These are phyloP conservation scores for Zopfia rhizophila DNA, from an alignment of 2,329 filamentous ascomycete species.

Conservation along the genomic window DNA sequence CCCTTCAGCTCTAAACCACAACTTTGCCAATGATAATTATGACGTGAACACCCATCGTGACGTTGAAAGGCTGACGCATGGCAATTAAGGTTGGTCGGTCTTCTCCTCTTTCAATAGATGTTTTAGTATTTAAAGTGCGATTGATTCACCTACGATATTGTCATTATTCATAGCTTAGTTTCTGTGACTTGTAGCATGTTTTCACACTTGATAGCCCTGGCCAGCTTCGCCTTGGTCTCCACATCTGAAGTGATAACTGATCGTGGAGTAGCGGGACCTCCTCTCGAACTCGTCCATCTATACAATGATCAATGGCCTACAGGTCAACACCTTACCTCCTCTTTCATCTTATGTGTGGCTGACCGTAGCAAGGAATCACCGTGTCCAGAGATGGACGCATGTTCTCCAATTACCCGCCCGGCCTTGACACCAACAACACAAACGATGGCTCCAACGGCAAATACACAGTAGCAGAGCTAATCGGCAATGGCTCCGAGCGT, in stretches of 20 bases:
- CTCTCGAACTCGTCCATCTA: slow-evolving; percentile 61
- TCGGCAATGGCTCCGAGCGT: slow-evolving; percentile 54
- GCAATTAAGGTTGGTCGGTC: no score
- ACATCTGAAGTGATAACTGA: slow-evolving; percentile 32
- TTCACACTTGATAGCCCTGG: background rate
- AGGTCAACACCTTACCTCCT: slow-evolving; percentile 31
- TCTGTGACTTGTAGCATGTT: no score
- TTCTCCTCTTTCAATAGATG: no score
- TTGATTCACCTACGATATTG: no score
- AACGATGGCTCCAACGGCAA: slow-evolving; percentile 53
- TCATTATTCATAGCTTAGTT: no score
- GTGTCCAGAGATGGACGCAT: slow-evolving; percentile 62
- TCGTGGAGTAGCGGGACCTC: slow-evolving; percentile 53
- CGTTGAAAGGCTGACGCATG: no score
- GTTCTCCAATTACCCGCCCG: slow-evolving; percentile 64
- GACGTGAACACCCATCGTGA: no score
- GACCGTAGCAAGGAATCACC: slow-evolving; percentile 54
- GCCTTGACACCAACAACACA: slow-evolving; percentile 60
- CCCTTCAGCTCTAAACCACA: no score
- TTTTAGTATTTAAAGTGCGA: no score
- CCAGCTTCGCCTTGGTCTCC: background rate
- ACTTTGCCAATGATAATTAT: no score
- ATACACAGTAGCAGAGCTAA: slow-evolving; percentile 62
- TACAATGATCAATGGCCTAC: slow-evolving; percentile 64
- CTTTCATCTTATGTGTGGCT: background rate